Evolutionary conservation across 2,329 filamentous ascomycete genomes (phyloP), one percentile per base, ranked within the genome.

Genomic region (Thielaviopsis cerberus): DNA sequence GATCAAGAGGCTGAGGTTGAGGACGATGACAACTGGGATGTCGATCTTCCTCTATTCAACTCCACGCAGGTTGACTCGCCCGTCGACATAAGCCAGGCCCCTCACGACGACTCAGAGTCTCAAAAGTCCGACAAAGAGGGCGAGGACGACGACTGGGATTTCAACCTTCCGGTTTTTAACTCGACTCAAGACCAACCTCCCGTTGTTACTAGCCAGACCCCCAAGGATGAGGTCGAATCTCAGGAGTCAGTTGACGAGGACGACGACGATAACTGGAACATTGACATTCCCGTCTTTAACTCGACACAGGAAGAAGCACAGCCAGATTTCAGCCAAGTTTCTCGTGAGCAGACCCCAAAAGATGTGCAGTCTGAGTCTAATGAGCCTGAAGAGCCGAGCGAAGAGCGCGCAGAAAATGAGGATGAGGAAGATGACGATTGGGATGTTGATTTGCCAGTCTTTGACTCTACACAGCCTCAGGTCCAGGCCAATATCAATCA

Each of bases 381-480:
- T 3, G 4, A 48, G 20, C 41, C 41, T 17, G 41, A 20, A 22
- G 22, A 48, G 4, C 41, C 3, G n/a, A 22, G 10, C n/a, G n/a
- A 48, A 7, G 20, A 22, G 5, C 15, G 7, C n/a, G 10, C 22
- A 2, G n/a, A 48, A 48, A 22, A 7, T 1, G 17, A 5, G 10
- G 59, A 57, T 1, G 59, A 58, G 22, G 58, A 57, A 1, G 58
- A 59, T 24, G 45, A 57, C 13, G 53, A 58, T 37, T 58, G 59
- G 59, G 56, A 61, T 22, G 25, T 61, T 25, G 59, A 58, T 41
- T 10, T 60, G 10, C 59, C 55, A 11, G 50, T 60, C 20, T 60
- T 60, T 34, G 55, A 57, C 25, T 60, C 59, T 4, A 60, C 55
- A 8, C 51, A 60, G 20, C 25, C 57, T n/a, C 51, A 60, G 20